Evolutionary conservation across 2,329 filamentous ascomycete genomes (phyloP).

Genomic region (Fusarium irregulare): DNA sequence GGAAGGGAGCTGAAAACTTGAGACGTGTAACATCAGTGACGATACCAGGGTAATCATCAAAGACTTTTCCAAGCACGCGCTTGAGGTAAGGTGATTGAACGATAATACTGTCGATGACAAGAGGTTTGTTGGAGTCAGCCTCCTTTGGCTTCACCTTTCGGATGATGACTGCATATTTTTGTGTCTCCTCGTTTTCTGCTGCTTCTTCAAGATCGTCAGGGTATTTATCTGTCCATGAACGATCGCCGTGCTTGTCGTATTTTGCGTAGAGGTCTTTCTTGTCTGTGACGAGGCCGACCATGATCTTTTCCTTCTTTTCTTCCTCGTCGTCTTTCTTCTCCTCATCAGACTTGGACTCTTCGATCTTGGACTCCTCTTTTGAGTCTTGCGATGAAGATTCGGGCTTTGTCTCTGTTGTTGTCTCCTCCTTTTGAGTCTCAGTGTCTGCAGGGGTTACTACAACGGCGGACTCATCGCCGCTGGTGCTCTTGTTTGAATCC

Average conservation of each 20-base stretch:
- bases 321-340: slow-evolving; percentile 17
- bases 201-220: slow-evolving; percentile 66
- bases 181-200: slow-evolving; percentile 70
- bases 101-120: slow-evolving; percentile 71
- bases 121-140: slow-evolving; percentile 68
- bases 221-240: slow-evolving; percentile 66
- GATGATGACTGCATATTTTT: slow-evolving; percentile 69
- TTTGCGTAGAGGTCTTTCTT: slow-evolving; percentile 59
- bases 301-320: slow-evolving; percentile 38
- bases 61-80: slow-evolving; percentile 63
- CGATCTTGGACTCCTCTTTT: not conserved
- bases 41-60: slow-evolving; percentile 70
- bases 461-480: slow-evolving; percentile 37
- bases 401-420: slow-evolving; percentile 23
- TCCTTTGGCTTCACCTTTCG: slow-evolving; percentile 65
- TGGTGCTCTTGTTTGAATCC: slow-evolving; percentile 38
- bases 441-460: slow-evolving; percentile 40
- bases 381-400: not conserved
- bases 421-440: slow-evolving; percentile 28
- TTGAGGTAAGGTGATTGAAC: slow-evolving; percentile 72
- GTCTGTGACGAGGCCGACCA: slow-evolving; percentile 52
- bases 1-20: slow-evolving; percentile 70
- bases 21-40: slow-evolving; percentile 69
- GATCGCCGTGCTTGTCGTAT: slow-evolving; percentile 60
- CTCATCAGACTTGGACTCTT: slow-evolving; percentile 19